Evolutionary conservation across 2,329 filamentous ascomycete species (phyloP).

Genomic region (Triangularia setosa): DNA sequence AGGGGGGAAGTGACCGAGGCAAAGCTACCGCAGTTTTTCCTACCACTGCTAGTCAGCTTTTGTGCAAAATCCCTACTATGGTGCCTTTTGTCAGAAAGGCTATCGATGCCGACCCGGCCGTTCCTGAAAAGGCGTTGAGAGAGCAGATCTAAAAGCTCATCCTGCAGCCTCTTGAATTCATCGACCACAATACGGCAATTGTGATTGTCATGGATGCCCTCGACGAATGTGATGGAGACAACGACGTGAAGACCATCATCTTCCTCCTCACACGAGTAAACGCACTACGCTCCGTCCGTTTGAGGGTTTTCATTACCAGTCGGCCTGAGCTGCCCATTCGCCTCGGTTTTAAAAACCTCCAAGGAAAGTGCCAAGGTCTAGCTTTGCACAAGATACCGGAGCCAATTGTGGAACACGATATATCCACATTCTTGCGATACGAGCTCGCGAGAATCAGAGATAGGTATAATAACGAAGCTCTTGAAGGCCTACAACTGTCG

Average conservation of each 20-base stretch:
- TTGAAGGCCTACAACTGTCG: slow-evolving; percentile 14
- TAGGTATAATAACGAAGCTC: slow-evolving; percentile 22
- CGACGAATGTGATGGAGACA: slow-evolving; percentile 27
- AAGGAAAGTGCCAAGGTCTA: slow-evolving; percentile 30
- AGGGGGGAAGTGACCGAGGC: slow-evolving; percentile 37
- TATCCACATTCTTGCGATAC: slow-evolving; percentile 32
- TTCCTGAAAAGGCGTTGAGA: slow-evolving; percentile 24
- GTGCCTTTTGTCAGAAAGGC: slow-evolving; percentile 25
- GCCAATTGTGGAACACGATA: slow-evolving; percentile 34
- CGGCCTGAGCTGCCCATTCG: slow-evolving; percentile 39
- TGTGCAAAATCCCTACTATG: too few species aligned
- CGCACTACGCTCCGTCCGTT: slow-evolving; percentile 12
- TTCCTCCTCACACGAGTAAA: slow-evolving; percentile 23
- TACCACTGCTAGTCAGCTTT: slow-evolving; percentile 37
- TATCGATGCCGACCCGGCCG: slow-evolving; percentile 30
- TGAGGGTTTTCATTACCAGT: slow-evolving; percentile 41
- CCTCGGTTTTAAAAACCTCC: slow-evolving; percentile 32
- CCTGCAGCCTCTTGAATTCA: slow-evolving; percentile 30
- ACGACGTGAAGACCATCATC: slow-evolving; percentile 32
- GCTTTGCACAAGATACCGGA: slow-evolving; percentile 35
- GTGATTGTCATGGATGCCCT: slow-evolving; percentile 34
- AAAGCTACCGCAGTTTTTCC: slow-evolving; percentile 32
- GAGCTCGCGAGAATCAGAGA: slow-evolving; percentile 31
- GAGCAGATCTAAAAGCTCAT: slow-evolving; percentile 42
- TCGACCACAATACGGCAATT: slow-evolving; percentile 9